phyloP scores from a whole-genome alignment of 306 rosid genomes.

The Styphnolobium japonicum region DNA sequence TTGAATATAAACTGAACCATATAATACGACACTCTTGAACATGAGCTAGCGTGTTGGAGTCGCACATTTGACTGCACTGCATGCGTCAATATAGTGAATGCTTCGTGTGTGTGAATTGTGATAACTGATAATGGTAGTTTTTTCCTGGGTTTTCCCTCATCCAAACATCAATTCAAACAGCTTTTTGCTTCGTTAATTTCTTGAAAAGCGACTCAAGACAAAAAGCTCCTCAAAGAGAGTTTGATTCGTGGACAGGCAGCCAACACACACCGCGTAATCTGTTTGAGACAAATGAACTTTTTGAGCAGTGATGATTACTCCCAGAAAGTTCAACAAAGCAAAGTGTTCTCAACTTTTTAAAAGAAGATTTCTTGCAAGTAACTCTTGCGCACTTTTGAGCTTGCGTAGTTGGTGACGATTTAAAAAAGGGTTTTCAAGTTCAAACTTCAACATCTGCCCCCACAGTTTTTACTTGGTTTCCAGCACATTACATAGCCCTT shows the following conservation, averaged over 20 bases:
- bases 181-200: conserved; percentile 24
- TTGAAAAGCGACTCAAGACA: conserved; percentile 17
- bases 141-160: conserved; percentile 12
- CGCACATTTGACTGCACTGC: conserved; percentile 2
- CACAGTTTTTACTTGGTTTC: conserved; percentile 32
- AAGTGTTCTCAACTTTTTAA: background rate
- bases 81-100: conserved; percentile 15
- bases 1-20: background rate
- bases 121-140: conserved; percentile 8
- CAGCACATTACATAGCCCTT: background rate
- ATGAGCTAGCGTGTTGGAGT: background rate
- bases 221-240: background rate
- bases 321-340: conserved; percentile 31
- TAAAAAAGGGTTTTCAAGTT: background rate
- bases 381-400: conserved; percentile 33
- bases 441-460: conserved; percentile 26
- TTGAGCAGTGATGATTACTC: conserved; percentile 16
- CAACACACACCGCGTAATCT: conserved; percentile 10
- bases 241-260: background rate
- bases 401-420: conserved; percentile 34
- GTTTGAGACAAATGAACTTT: conserved; percentile 20
- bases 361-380: conserved; percentile 36
- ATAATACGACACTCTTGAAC: background rate
- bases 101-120: background rate
- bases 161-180: conserved; percentile 7